Base-by-base conservation (phyloP, 225 moss, liverwort and hornwort genomes). In the Straminergon stramineum region DNA sequence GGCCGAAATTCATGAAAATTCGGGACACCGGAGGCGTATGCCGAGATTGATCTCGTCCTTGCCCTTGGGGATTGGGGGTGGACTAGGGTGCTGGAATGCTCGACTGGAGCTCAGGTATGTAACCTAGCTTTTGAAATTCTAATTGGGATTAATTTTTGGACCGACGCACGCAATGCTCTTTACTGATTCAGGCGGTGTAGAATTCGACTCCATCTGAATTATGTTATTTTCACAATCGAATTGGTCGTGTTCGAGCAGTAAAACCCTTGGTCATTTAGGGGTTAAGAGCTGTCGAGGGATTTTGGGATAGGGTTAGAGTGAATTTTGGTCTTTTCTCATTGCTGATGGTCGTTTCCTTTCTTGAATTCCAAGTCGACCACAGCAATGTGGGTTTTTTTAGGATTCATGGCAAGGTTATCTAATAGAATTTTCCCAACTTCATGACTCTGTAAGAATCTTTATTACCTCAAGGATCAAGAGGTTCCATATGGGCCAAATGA, bases 31-130 rank as follows among this genome's bases (percentile, higher is more conserved):
- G 63, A 74, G 88, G 75, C 41, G 82, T 75, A 35, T 85, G 81
- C 75, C 86, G 64, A 58, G 35, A 43, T 90, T 85, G 78, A 88
- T 88, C 88, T 88, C 76, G 39, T 62, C 28, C 58, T 88, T 75
- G 55, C 53, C 23, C 17, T 86, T 43, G 80, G 60, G 58, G 58
- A 86, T 79, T 83, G 41, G 84, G 70, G 86, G 73, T 34, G 90
- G 86, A 75, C 31, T 79, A 67, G 77, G 77, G 58, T 83, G 60
- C 79, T 86, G 83, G 53, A 52, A 79, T 79, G 83, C 56, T 63
- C 70, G 89, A 53, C 86, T 61, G 67, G 78, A 77, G 85, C 87
- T 89, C 76, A 89, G 92, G 91, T 92, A 85, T 71, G 63, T 55
- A 43, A 60, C 74, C 70, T 57, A 80, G 70, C 31, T 71, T 52